Evolutionary conservation across 148 eudicot genomes (phyloP).

Genomic region (Nyssa sinensis): DNA sequence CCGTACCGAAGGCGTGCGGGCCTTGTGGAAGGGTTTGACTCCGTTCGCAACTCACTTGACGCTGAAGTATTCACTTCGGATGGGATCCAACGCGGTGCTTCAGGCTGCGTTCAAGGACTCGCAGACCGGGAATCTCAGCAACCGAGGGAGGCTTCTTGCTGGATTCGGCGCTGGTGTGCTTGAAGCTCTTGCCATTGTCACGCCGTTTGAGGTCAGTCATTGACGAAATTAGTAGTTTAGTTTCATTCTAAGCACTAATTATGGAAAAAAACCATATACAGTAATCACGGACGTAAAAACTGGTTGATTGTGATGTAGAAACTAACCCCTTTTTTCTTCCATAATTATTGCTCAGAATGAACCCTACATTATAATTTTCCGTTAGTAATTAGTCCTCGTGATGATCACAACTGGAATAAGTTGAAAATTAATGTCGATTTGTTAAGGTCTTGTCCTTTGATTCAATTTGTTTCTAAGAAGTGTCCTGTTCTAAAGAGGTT

Average conservation of each 20-base stretch:
- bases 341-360: not conserved
- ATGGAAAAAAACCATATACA: too few species aligned
- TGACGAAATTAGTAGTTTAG: too few species aligned
- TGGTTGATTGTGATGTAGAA: not conserved
- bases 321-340: too few species aligned
- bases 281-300: too few species aligned
- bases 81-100: slow-evolving; percentile 84
- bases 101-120: slow-evolving; percentile 70
- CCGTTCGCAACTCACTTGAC: slow-evolving; percentile 90
- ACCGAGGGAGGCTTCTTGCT: slow-evolving; percentile 50
- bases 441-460: not conserved
- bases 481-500: not conserved
- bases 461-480: not conserved
- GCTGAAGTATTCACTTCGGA: slow-evolving; percentile 72
- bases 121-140: slow-evolving; percentile 55
- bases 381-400: not conserved
- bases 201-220: slow-evolving; percentile 84
- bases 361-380: not conserved
- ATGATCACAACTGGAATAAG: not conserved
- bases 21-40: slow-evolving; percentile 87
- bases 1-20: slow-evolving; percentile 69
- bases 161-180: slow-evolving; percentile 95
- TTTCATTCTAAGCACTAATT: too few species aligned
- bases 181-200: slow-evolving; percentile 89
- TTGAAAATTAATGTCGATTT: not conserved